Evolutionary conservation across 164 flowering plant genomes (phyloP).

Genomic region (Tinospora cordifolia): DNA sequence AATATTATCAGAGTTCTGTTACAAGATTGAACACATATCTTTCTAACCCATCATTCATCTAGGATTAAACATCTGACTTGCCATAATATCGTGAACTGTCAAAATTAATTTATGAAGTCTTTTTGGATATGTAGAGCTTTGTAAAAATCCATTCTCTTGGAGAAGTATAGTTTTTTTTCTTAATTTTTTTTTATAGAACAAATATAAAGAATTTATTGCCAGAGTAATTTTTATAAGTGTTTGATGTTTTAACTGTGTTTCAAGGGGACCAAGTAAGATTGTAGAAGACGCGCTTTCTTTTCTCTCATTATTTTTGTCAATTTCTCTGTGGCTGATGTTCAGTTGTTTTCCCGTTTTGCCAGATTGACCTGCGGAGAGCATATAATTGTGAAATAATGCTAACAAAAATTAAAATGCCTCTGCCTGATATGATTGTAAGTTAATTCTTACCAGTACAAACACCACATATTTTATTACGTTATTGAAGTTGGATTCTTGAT

Average conservation of each 20-base stretch:
- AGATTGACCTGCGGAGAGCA: constrained; percentile 93
- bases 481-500: neutral
- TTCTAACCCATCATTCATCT: no score
- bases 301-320: neutral
- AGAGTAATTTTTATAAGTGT: neutral
- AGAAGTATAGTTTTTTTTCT: no score
- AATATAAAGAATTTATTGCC: neutral
- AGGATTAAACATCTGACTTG: no score
- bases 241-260: neutral
- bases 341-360: constrained; percentile 14
- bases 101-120: no score
- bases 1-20: no score
- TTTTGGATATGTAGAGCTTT: no score
- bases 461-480: neutral
- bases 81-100: no score
- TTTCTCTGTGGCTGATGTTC: neutral
- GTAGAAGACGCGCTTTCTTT: constrained; percentile 3
- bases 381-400: constrained; percentile 93
- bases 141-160: no score
- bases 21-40: no score
- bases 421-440: constrained; percentile 90
- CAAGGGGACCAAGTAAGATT: neutral
- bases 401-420: constrained; percentile 83
- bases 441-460: constrained; percentile 6
- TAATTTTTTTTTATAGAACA: no score